phyloP scores from a whole-genome alignment of 257 asterid genomes.

The Fraxinus cuspidata region DNA sequence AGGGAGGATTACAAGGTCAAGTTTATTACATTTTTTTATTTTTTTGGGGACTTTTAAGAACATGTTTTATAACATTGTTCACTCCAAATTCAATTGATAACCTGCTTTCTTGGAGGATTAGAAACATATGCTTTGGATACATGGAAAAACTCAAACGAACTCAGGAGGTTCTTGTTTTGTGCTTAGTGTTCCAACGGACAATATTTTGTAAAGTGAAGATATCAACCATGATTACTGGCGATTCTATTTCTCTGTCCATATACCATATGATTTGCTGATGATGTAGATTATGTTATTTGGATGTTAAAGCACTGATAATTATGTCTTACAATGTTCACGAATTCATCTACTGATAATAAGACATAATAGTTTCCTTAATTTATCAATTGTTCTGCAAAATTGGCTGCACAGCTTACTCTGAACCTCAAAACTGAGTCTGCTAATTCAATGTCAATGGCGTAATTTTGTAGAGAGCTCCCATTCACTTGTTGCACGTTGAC shows the following conservation, averaged over 20 bases:
- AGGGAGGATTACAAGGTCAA: not conserved
- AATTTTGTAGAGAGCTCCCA: slow-evolving; percentile 21
- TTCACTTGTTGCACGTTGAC: slow-evolving; percentile 19
- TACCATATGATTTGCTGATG: no score
- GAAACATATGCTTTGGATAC: not conserved
- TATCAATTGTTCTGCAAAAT: not conserved
- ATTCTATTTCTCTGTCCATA: no score
- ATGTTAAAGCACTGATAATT: no score
- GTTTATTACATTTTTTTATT: no score
- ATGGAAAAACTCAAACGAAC: not conserved
- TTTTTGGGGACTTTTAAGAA: not conserved
- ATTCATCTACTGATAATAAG: not conserved
- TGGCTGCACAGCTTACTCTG: not conserved
- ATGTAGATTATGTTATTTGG: no score
- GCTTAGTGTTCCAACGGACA: not conserved
- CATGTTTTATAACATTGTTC: not conserved
- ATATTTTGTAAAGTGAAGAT: not conserved
- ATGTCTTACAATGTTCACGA: no score
- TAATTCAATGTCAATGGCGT: not conserved
- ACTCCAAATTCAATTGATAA: not conserved
- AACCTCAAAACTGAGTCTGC: not conserved
- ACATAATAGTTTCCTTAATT: not conserved
- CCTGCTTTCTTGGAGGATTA: not conserved
- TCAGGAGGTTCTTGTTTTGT: not conserved
- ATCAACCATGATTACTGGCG: no score